phyloP scores from a whole-genome alignment of 2,329 filamentous ascomycete species.

The Claviceps quebecensis region DNA sequence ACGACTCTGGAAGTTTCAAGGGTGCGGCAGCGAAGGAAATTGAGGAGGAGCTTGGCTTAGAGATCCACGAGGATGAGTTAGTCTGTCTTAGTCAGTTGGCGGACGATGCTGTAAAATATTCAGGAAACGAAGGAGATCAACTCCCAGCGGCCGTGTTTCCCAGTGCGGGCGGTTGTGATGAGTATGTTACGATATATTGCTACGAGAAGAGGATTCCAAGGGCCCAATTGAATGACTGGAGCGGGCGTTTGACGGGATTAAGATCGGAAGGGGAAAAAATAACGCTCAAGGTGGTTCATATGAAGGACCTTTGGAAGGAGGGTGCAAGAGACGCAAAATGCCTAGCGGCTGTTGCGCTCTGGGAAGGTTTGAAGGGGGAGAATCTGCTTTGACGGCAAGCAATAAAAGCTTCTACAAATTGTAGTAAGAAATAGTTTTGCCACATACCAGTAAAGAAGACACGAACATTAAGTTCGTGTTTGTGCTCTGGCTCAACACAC shows the following conservation, averaged over 20 bases:
- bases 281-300: conserved; percentile 42
- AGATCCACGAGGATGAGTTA: conserved; percentile 33
- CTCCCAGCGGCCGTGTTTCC: conserved; percentile 40
- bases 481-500: neutral
- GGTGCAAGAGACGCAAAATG: conserved; percentile 45
- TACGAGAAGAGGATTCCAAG: conserved; percentile 38
- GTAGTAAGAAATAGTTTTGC: neutral
- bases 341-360: conserved; percentile 44
- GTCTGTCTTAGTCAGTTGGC: conserved; percentile 39
- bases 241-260: conserved; percentile 42
- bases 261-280: conserved; percentile 47
- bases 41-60: conserved; percentile 43
- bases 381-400: conserved; percentile 20
- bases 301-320: conserved; percentile 43
- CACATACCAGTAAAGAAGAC: no score
- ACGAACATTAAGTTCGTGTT: neutral
- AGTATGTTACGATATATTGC: conserved; percentile 44
- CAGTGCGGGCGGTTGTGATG: conserved; percentile 45
- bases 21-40: conserved; percentile 47
- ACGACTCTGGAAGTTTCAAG: conserved; percentile 37
- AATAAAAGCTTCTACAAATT: neutral
- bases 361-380: conserved; percentile 39
- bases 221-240: conserved; percentile 37
- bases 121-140: conserved; percentile 13
- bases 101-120: conserved; percentile 12